Percentiles rank a stretch among this genome's conserved stretches.
Conservation (phyloP, 2,329 filamentous ascomycete genomes). For the Pseudocercospora cruenta region DNA sequence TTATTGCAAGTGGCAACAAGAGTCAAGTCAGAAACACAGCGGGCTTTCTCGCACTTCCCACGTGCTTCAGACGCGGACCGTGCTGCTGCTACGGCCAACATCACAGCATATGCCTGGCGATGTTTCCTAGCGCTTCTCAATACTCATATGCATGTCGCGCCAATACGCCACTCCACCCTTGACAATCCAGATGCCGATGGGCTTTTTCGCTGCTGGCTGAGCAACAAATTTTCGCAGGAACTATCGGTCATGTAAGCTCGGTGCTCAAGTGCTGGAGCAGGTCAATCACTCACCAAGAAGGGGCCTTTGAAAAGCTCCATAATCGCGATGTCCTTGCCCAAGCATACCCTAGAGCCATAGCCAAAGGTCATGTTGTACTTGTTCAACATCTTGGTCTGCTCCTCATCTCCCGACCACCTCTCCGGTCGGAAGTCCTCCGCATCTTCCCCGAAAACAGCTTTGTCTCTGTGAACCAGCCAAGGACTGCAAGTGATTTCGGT, state of each 20-base stretch:
- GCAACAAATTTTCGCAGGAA: slow-evolving; percentile 49
- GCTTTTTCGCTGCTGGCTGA: slow-evolving; percentile 35
- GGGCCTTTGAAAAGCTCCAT: slow-evolving; percentile 58
- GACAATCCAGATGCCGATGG: slow-evolving; percentile 43
- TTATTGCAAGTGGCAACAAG: no score
- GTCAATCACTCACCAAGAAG: slow-evolving; percentile 18
- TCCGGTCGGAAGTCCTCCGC: slow-evolving; percentile 17
- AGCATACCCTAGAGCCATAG: slow-evolving; percentile 53
- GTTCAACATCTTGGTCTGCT: slow-evolving; percentile 18
- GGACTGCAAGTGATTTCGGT: not conserved
- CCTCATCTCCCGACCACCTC: slow-evolving; percentile 17
- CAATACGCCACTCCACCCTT: slow-evolving; percentile 51
- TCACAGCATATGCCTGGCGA: no score
- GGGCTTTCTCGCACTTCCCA: no score
- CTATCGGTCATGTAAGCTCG: slow-evolving; percentile 23
- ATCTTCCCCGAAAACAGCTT: slow-evolving; percentile 10
- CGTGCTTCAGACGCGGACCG: no score
- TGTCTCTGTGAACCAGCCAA: slow-evolving; percentile 7
- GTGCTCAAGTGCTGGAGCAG: not conserved
- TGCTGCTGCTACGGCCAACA: no score
- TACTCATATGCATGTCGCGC: slow-evolving; percentile 46
- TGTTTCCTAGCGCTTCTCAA: slow-evolving; percentile 23
- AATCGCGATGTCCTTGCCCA: slow-evolving; percentile 56
- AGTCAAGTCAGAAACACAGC: no score
- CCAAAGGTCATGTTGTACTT: slow-evolving; percentile 50